Evolutionary conservation across 371 early-diverging fungal species (phyloP), one percentile per base, ranked within the genome.

Genomic region (Mucor circinelloides): DNA sequence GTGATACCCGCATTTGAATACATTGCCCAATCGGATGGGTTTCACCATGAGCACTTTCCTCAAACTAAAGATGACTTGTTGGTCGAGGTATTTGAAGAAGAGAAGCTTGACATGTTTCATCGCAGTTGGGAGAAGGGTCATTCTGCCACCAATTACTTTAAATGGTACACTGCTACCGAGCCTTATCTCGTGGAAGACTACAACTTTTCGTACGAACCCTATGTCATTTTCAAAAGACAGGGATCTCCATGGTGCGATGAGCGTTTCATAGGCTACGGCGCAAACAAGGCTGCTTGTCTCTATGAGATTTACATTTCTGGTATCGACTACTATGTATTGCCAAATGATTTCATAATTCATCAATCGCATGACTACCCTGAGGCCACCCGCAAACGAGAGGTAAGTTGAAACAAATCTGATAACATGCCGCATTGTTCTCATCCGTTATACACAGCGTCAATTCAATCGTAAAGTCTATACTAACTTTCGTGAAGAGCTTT

Each of bases 231-330:
- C 64, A 84, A 79, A 62, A 83, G 84, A 65, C 80, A 90, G 36
- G 82, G 80, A 0, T 71, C 84, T 0, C 88, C 89, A 13, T 90
- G 90, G 90, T 89, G 91, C 55, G 89, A 89, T 55, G 91, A 90
- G 63, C 83, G 91, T 17, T 90, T 90, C 69, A 85, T 89, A 48
- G 91, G 91, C 4, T 90, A 90, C 69, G 91, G 91, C 57, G 86
- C 89, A 54, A 90, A 90, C 72, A 90, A 90, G 68, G 89, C 89
- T 23, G 91, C 91, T 19, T 90, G 91, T 63, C 70, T 90, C 8
- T 90, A 85, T 67, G 91, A 90, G 61, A 83, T 89, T 19, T 90
- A 84, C 64, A 66, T 90, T 15, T 85, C 89, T 3, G 91, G 91
- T 6, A 77, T 87, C 32, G 87, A 89, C 40, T 89, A 87, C 56